Conservation (phyloP, 805 yeast species). For the Ogataea siamensis region DNA sequence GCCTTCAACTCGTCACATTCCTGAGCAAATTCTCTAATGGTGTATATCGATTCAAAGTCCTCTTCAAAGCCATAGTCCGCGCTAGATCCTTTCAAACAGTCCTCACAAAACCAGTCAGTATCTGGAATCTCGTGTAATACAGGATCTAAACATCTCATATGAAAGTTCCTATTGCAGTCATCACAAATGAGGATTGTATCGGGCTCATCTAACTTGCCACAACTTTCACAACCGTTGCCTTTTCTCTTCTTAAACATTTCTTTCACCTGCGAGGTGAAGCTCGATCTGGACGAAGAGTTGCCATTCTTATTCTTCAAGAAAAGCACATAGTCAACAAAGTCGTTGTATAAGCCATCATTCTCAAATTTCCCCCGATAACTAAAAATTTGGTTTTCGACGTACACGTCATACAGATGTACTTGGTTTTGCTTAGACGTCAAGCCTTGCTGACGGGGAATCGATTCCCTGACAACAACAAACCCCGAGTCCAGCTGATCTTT, state of each 20-base stretch:
- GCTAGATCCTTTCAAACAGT: constrained; percentile 74
- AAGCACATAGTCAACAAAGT: constrained; percentile 20
- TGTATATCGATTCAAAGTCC: constrained; percentile 46
- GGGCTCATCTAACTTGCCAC: constrained; percentile 46
- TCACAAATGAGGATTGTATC: constrained; percentile 59
- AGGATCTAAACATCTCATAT: constrained; percentile 63
- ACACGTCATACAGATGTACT: constrained; percentile 34
- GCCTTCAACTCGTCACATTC: constrained; percentile 51
- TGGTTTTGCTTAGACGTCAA: not conserved
- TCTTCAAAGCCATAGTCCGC: constrained; percentile 89
- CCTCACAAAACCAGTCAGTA: constrained; percentile 76
- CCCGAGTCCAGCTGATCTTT: constrained; percentile 19
- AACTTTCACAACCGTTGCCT: constrained; percentile 46
- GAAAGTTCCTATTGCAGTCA: constrained; percentile 70
- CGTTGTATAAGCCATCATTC: constrained; percentile 14
- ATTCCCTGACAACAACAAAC: constrained; percentile 9
- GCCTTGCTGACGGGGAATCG: not conserved
- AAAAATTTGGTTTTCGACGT: constrained; percentile 14
- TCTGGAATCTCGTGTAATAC: constrained; percentile 51
- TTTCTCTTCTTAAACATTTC: constrained; percentile 13
- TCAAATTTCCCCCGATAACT: constrained; percentile 9
- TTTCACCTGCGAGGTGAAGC: constrained; percentile 2
- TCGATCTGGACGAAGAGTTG: constrained; percentile 2
- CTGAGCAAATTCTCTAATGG: constrained; percentile 52
- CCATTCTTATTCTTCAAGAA: constrained; percentile 18